Percentiles rank a stretch among this genome's conserved stretches.
These are phyloP conservation scores for Penicillium rolfsii DNA, from an alignment of 2,329 filamentous ascomycete genomes.

Conservation along the genomic window DNA sequence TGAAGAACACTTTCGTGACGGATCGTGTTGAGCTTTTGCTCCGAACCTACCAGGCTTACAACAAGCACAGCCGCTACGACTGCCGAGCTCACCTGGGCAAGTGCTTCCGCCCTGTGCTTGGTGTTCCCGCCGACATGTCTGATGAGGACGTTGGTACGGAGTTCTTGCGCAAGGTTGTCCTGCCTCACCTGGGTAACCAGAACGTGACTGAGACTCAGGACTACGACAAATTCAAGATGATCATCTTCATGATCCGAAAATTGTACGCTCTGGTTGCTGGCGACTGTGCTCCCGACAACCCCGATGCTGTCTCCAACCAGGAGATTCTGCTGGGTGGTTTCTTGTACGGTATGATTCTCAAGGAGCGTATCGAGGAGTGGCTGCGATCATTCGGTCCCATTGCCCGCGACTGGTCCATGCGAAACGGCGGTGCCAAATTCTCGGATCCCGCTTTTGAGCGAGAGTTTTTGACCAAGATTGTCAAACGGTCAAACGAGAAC, in stretches of 20 bases:
- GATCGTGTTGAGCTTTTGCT: constrained; percentile 91
- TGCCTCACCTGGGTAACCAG: constrained; percentile 87
- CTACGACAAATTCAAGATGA: constrained; percentile 87
- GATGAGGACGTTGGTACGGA: constrained; percentile 90
- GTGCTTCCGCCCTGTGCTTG: constrained; percentile 87
- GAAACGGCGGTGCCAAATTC: constrained; percentile 62
- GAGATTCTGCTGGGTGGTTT: constrained; percentile 93
- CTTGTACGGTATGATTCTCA: constrained; percentile 91
- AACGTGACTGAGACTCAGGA: constrained; percentile 84
- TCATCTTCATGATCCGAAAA: constrained; percentile 95
- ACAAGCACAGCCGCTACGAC: constrained; percentile 77
- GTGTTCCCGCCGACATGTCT: constrained; percentile 79
- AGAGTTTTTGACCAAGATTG: constrained; percentile 77
- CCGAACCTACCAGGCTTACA: constrained; percentile 90
- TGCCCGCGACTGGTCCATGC: constrained; percentile 59
- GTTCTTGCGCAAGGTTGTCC: constrained; percentile 84
- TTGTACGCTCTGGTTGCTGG: constrained; percentile 90
- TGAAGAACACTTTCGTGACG: constrained; percentile 88
- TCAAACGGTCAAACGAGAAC: constrained; percentile 83
- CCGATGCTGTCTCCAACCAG: constrained; percentile 94
- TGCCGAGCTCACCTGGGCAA: constrained; percentile 85
- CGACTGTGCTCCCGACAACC: constrained; percentile 91
- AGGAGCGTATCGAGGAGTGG: constrained; percentile 92
- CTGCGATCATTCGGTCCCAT: constrained; percentile 65
- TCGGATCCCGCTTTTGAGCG: constrained; percentile 74